Base-by-base conservation (phyloP, 2,329 filamentous ascomycete species). In the Arthrobotrys pseudoclavata region DNA sequence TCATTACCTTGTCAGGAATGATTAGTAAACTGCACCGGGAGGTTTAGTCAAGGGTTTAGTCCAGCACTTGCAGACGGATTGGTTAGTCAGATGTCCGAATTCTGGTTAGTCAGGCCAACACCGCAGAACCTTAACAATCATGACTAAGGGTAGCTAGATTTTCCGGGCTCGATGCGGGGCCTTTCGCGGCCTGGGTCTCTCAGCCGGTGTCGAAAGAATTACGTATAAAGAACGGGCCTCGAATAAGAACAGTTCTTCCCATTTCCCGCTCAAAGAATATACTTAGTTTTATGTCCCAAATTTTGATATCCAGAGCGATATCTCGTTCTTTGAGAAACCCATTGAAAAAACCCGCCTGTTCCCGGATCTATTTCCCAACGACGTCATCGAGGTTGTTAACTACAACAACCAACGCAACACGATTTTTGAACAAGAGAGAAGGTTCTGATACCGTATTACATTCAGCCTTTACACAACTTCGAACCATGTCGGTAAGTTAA, bases 401-500 rank as follows among this genome's bases (percentile, higher is more conserved):
- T 13, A 31, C 47, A 67, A 71, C 67, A 3, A 5, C 42, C 67
- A 70, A 67, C 45, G 6, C 74, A 71, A 77, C 74, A 66, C 63
- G 40, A 29, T 63, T 69, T 63, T 26, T 48, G 7, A 34, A 29
- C 12, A 37, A 69, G 20, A 68, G 22, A 4, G 4, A 10, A 31
- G 18, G 15, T 4, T 22, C 34, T 13, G 26, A 48, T 61, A 42
- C 52, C 40, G 24, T 24, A 20, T 4, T 57, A 20, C n/a, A 48
- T 57, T 50, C 60, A 20, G 34, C 7, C 12, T 26, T 15, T 53
- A 22, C 47, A 15, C 45, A 60, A 42, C 31, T 34, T 60, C 57
- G 61, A 68, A 71, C 24, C 13, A 77, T 77, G 74, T 66, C 74
- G 74, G 74, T 77, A 77, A 77, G 74, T 77, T 42, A 22, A 48